Percentiles rank a stretch among this genome's conserved stretches.
Conservation (phyloP, 108 stramenopile species). For the Pinguiococcus pyrenoidosus region DNA sequence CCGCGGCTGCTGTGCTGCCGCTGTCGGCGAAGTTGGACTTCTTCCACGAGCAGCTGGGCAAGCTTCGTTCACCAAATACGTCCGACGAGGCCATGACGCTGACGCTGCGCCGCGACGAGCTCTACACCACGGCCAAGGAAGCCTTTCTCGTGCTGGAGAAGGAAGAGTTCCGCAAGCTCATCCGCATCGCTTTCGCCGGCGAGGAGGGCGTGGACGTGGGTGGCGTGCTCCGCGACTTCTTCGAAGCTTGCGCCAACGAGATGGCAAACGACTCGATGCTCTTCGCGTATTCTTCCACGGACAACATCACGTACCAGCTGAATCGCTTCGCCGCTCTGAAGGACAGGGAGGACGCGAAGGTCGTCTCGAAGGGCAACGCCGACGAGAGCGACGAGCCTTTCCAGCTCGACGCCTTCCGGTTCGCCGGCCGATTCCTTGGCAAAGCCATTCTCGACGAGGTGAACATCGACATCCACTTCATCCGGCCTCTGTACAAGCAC, state of each 20-base stretch:
- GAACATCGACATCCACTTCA: constrained; percentile 85
- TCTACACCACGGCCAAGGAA: too few species aligned
- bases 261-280: constrained; percentile 83
- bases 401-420: constrained; percentile 74
- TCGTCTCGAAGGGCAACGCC: constrained; percentile 63
- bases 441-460: constrained; percentile 82
- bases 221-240: constrained; percentile 80
- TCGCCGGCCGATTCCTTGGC: constrained; percentile 81
- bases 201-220: constrained; percentile 91
- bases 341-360: too few species aligned
- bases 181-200: constrained; percentile 67
- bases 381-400: constrained; percentile 66
- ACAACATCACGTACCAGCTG: constrained; percentile 53
- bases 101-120: too few species aligned
- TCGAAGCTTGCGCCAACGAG: constrained; percentile 70
- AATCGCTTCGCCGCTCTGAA: neutral
- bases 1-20: too few species aligned
- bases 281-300: constrained; percentile 74
- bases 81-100: too few species aligned
- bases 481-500: constrained; percentile 86
- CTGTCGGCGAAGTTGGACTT: too few species aligned
- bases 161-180: constrained; percentile 71
- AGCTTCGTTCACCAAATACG: too few species aligned
- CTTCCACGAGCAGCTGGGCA: too few species aligned
- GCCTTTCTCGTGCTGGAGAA: too few species aligned